Evolutionary conservation across 257 asterid genomes (phyloP), one percentile per base, ranked within the genome.

Genomic region (Craterostigma plantagineum): DNA sequence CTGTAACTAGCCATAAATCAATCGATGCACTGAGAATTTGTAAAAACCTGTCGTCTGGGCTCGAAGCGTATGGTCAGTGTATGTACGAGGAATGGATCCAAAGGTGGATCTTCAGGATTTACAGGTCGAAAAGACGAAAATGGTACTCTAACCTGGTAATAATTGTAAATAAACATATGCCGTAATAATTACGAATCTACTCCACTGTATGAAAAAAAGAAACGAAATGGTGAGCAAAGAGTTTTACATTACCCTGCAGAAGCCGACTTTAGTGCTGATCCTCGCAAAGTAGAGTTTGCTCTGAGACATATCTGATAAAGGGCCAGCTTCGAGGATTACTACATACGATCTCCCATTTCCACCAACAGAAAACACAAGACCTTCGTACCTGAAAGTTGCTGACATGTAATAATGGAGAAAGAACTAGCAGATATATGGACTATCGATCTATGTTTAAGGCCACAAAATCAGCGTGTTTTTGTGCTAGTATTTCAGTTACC

Each of bases 11-110:
- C 2, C 36, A 13, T 4, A 11, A 44, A 23, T 2, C 4, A 8
- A 48, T 11, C 13, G n/a, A 11, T 11, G 33, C 27, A 8, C 9
- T 27, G 15, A 35, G 43, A 55, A 34, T 38, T 11, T 0, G 43
- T 8, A 3, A 15, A 87, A n/a, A n/a, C 98, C 98, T 79, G 92
- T 48, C 92, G 69, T 67, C 93, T 82, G 10, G 95, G 95, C 67
- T 87, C 98, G 59, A 87, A 87, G 16, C 95, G 93, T 47, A 82
- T 77, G 40, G 79, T 79, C 72, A 87, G 66, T 40, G 98, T 74
- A 57, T 87, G 98, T 37, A 76, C 93, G 61, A 82, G 95, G 54
- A 82, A 87, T 10, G 95, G 95, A 76, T 87, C 98, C 60, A 87
- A 49, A 11, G 91, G 95, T 0, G 95, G 95, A 61, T 87, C 95